These are phyloP conservation scores for Saposhnikovia divaricata DNA, from an alignment of 129 eudicot genomes.

Conservation along the genomic window DNA sequence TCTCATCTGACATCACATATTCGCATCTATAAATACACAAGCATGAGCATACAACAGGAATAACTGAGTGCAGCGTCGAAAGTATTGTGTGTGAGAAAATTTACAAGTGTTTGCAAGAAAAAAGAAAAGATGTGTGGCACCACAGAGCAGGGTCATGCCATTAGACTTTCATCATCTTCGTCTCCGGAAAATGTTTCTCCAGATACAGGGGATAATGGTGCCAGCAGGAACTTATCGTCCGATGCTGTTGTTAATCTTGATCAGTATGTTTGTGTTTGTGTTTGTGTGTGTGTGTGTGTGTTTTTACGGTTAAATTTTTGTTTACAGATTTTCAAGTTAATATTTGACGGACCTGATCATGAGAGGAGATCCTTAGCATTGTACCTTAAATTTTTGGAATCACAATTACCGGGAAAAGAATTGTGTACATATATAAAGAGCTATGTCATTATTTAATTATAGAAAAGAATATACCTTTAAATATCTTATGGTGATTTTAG, in stretches of 20 bases:
- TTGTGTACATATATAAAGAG: too few relatives aligned
- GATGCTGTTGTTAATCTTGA: constrained; percentile 51
- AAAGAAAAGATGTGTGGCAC: not conserved
- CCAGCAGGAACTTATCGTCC: constrained; percentile 9
- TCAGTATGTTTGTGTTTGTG: constrained; percentile 29
- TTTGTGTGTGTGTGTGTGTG: not conserved
- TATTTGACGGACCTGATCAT: not conserved
- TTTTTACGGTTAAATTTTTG: not conserved
- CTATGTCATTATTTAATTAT: too few relatives aligned
- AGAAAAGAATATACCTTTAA: too few relatives aligned
- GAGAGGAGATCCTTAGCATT: not conserved
- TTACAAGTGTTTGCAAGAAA: not conserved
- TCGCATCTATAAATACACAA: not conserved
- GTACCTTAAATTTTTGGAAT: not conserved
- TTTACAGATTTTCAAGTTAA: not conserved
- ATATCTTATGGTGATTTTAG: not conserved
- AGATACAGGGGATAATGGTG: constrained; percentile 5
- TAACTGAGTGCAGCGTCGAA: not conserved
- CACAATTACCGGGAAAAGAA: not conserved
- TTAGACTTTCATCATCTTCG: not conserved
- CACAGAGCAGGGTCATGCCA: constrained; percentile 12
- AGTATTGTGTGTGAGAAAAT: not conserved
- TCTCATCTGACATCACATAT: not conserved
- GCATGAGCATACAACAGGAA: not conserved
- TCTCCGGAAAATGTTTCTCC: not conserved